phyloP scores from a whole-genome alignment of 2,329 filamentous ascomycete genomes.

The Penicillium concentricum region DNA sequence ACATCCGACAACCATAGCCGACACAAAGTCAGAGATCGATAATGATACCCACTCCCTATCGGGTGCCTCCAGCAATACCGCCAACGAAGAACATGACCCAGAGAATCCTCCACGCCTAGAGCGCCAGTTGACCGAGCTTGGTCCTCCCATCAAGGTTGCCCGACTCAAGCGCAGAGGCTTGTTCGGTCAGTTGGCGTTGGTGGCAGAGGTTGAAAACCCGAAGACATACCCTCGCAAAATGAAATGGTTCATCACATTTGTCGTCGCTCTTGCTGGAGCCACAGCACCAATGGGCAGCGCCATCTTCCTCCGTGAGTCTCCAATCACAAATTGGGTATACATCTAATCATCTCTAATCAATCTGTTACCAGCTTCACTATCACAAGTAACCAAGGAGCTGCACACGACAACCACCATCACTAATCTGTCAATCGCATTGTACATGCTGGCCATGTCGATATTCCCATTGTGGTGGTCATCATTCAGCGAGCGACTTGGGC shows the following conservation, averaged over 20 bases:
- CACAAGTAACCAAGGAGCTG: conserved; percentile 62
- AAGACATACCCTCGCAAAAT: conserved; percentile 69
- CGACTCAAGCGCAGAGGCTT: conserved; percentile 65
- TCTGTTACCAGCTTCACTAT: conserved; percentile 60
- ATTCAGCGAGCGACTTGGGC: conserved; percentile 69
- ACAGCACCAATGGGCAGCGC: conserved; percentile 80
- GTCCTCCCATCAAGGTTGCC: conserved; percentile 49
- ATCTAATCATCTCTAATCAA: not conserved
- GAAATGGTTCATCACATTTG: conserved; percentile 82
- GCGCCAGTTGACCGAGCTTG: conserved; percentile 25
- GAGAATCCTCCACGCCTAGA: conserved; percentile 13
- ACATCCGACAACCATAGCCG: conserved; percentile 1
- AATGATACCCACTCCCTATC: conserved; percentile 20
- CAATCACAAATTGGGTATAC: not conserved
- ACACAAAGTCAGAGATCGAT: conserved; percentile 7
- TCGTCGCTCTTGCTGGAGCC: conserved; percentile 73
- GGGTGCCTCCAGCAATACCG: conserved; percentile 14
- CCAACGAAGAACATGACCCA: conserved; percentile 20
- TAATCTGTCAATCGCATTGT: conserved; percentile 74
- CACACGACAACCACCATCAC: conserved; percentile 63
- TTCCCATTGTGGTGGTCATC: conserved; percentile 86
- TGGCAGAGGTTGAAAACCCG: conserved; percentile 77
- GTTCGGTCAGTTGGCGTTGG: conserved; percentile 65
- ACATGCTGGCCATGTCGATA: conserved; percentile 80
- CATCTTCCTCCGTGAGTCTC: conserved; percentile 72